A percentile compares a stretch with the other conserved stretches of the same genome.
Conservation (phyloP, 1,284 basidiomycete genomes). For the Fomitopsis schrenkii region DNA sequence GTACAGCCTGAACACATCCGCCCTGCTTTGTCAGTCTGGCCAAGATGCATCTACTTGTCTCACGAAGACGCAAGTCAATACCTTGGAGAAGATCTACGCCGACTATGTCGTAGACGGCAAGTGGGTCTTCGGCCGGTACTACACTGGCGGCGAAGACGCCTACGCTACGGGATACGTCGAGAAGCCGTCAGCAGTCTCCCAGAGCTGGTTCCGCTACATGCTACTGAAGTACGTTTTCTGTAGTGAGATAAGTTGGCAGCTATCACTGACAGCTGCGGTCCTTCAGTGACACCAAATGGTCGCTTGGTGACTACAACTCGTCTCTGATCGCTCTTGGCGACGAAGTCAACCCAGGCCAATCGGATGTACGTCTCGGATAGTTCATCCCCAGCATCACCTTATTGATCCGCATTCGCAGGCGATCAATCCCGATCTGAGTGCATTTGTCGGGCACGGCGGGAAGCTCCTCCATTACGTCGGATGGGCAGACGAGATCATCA, state of each 20-base stretch:
- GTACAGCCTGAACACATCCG: slow-evolving; percentile 23
- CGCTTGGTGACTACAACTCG: slow-evolving; percentile 14
- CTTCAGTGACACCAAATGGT: slow-evolving; percentile 18
- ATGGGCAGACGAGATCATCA: slow-evolving; percentile 29
- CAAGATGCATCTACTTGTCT: slow-evolving; percentile 26
- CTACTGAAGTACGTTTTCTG: slow-evolving; percentile 14
- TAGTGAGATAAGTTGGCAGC: neutral
- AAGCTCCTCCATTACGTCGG: slow-evolving; percentile 31
- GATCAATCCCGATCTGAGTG: slow-evolving; percentile 20
- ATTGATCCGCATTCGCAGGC: slow-evolving; percentile 10
- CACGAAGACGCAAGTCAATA: slow-evolving; percentile 25
- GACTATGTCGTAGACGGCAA: slow-evolving; percentile 25
- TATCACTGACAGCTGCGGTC: neutral
- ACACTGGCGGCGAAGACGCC: slow-evolving; percentile 22
- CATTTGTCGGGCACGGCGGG: slow-evolving; percentile 23
- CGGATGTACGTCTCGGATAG: slow-evolving; percentile 5
- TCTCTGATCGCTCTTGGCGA: slow-evolving; percentile 13
- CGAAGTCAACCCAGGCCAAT: slow-evolving; percentile 16
- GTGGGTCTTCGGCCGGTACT: slow-evolving; percentile 17
- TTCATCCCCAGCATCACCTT: neutral
- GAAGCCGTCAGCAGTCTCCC: slow-evolving; percentile 5
- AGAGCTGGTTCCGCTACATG: slow-evolving; percentile 17
- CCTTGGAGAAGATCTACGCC: slow-evolving; percentile 26
- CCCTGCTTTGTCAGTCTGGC: slow-evolving; percentile 23
- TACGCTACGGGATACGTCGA: slow-evolving; percentile 6